A percentile compares a stretch with the other conserved stretches of the same genome.
Conservation (phyloP, 345 rosid species). For the Laguncularia racemosa region DNA sequence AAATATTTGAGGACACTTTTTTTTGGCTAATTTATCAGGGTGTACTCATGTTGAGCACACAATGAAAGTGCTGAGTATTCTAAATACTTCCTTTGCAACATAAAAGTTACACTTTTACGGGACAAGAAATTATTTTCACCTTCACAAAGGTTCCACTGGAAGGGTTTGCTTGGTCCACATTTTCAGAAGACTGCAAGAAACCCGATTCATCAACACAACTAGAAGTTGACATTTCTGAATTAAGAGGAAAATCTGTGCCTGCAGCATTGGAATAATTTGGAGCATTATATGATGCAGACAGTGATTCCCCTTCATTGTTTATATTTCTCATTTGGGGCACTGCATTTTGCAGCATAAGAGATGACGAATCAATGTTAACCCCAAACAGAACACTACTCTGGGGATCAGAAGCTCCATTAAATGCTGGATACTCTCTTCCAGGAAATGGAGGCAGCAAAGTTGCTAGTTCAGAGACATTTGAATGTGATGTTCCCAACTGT, state of each 20-base stretch:
- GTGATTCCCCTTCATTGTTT: constrained; percentile 25
- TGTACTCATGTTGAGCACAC: too few relatives aligned
- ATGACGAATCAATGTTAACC: constrained; percentile 35
- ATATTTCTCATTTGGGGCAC: constrained; percentile 26
- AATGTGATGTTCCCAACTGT: constrained; percentile 23
- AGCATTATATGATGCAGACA: constrained; percentile 27
- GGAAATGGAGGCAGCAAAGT: constrained; percentile 34
- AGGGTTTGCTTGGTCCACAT: constrained; percentile 41
- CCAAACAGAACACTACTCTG: constrained; percentile 39
- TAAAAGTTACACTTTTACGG: not conserved
- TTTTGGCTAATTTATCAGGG: too few relatives aligned
- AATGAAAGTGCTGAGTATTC: not conserved
- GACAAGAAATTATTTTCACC: constrained; percentile 17
- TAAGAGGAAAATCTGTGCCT: constrained; percentile 29
- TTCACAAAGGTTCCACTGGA: constrained; percentile 39
- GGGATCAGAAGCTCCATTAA: constrained; percentile 24
- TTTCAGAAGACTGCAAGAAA: constrained; percentile 42
- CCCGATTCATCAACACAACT: constrained; percentile 48
- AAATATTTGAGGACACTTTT: too few relatives aligned
- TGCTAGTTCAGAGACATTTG: constrained; percentile 26
- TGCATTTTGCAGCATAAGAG: constrained; percentile 37
- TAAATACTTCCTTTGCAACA: not conserved
- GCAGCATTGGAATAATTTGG: constrained; percentile 25
- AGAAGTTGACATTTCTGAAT: constrained; percentile 39
- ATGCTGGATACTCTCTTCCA: constrained; percentile 34